Percentiles rank a stretch among this genome's conserved stretches.
Conservation (phyloP, 1,284 basidiomycete genomes). For the Malassezia nana region DNA sequence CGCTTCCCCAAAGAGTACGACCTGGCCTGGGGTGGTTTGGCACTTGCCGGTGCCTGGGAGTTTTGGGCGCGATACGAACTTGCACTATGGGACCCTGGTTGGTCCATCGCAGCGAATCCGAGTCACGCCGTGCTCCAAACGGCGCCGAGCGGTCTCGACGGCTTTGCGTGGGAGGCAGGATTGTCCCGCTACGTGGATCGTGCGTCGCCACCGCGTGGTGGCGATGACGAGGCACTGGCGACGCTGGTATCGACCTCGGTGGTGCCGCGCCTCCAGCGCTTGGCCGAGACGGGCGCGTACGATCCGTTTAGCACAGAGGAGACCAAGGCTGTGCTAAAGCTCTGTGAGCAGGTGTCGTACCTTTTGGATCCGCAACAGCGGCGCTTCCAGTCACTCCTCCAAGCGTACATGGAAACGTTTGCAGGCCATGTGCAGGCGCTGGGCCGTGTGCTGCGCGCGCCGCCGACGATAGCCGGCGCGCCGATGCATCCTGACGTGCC, state of each 20-base stretch:
- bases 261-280: conserved; percentile 18
- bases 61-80: conserved; percentile 36
- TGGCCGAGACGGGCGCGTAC: conserved; percentile 22
- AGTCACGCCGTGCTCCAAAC: neutral
- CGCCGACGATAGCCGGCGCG: neutral
- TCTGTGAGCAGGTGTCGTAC: conserved; percentile 22
- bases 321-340: conserved; percentile 16
- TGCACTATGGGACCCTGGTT: conserved; percentile 23
- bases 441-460: neutral
- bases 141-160: neutral
- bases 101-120: neutral
- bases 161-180: conserved; percentile 15
- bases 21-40: conserved; percentile 39
- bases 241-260: conserved; percentile 27
- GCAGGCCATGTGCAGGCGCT: neutral
- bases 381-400: conserved; percentile 19
- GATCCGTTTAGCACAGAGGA: conserved; percentile 24
- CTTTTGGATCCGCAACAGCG: conserved; percentile 19
- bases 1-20: conserved; percentile 33
- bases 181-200: conserved; percentile 7
- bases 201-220: conserved; percentile 16
- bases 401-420: conserved; percentile 13
- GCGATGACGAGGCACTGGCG: conserved; percentile 32
- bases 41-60: conserved; percentile 36
- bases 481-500: conserved; percentile 10